These are phyloP conservation scores for Colletotrichum higginsianum DNA, from an alignment of 2,329 filamentous ascomycete species.

Conservation along the genomic window DNA sequence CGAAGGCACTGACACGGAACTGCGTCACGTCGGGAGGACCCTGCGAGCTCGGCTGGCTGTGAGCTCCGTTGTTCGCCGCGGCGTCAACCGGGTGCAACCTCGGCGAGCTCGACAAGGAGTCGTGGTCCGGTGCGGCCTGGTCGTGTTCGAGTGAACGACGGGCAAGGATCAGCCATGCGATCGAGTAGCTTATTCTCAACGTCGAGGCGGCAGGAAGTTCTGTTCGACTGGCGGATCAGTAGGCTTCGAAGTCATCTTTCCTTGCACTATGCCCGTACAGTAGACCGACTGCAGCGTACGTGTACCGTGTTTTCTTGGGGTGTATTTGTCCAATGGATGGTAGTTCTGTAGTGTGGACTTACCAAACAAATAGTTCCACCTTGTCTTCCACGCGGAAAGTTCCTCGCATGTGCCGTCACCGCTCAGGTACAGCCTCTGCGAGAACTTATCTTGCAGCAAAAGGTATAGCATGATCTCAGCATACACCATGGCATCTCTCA, in stretches of 20 bases:
- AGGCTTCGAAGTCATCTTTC: neutral
- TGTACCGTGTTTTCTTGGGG: neutral
- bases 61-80: neutral
- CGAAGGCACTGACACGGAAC: slow-evolving; percentile 31
- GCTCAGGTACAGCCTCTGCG: slow-evolving; percentile 49
- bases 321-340: neutral
- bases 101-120: slow-evolving; percentile 37
- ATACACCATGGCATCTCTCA: slow-evolving; percentile 58
- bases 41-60: slow-evolving; percentile 2
- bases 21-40: slow-evolving; percentile 24
- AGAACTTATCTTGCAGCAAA: slow-evolving; percentile 53
- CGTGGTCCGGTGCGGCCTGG: slow-evolving; percentile 35
- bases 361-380: slow-evolving; percentile 54
- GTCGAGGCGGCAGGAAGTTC: slow-evolving; percentile 52
- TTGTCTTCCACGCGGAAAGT: slow-evolving; percentile 52
- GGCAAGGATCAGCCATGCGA: slow-evolving; percentile 52
- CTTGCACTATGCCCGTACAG: neutral
- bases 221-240: slow-evolving; percentile 29
- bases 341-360: slow-evolving; percentile 26
- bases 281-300: no score
- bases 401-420: slow-evolving; percentile 52
- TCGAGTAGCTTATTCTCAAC: slow-evolving; percentile 52
- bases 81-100: slow-evolving; percentile 24
- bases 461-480: slow-evolving; percentile 57
- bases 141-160: slow-evolving; percentile 36